Base-by-base conservation (phyloP, 768 basidiomycete species). In the Suillus americanus region DNA sequence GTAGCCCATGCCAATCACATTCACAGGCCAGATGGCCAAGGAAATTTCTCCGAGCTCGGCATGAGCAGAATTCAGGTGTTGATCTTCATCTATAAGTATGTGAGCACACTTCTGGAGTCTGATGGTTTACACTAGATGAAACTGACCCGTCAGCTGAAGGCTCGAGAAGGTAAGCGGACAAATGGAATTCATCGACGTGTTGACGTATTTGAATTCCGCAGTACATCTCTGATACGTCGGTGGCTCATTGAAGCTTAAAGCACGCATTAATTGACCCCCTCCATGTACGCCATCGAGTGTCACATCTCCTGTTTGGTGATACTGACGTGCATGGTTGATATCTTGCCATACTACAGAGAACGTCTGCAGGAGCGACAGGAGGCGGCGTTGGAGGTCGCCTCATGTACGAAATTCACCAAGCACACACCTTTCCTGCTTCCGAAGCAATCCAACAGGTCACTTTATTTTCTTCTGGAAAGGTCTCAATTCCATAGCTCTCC, bases 321-420 rank as follows among this genome's bases (percentile, higher is more conserved):
- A 54, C 35, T 38, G 33, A 6, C 64, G 43, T 30, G 50, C 14
- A n/a, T 23, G 14, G 28, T 45, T 23, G 35, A 37, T 30, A 40
- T 65, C 62, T 63, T 65, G 62, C 64, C 62, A 65, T 23, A 63
- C 51, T 35, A 65, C 23, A 33, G 64, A 63, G 35, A 65, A 65
- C 20, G 23, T 57, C 62, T 65, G 33, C 12, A 46, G 23, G 61
- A 30, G 25, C 14, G 38, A 63, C 30, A 63, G 33, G 45, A 30
- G 56, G 56, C 25, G 53, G n/a, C 25, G 61, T 65, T 45, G 56
- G 12, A 25, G 38, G 51, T 33, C 33, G 48, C 33, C 28, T 41
- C 33, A 35, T 46, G n/a, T 35, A 37, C 51, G 13, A 16, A 23
- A 30, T 20, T 46, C 40, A 33, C 28, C 16, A 51, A 37, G 20